A percentile compares a stretch with the other conserved stretches of the same genome.
Evolutionary conservation across 169 alveolate genomes (phyloP).

Genomic region (Neospora caninum): DNA sequence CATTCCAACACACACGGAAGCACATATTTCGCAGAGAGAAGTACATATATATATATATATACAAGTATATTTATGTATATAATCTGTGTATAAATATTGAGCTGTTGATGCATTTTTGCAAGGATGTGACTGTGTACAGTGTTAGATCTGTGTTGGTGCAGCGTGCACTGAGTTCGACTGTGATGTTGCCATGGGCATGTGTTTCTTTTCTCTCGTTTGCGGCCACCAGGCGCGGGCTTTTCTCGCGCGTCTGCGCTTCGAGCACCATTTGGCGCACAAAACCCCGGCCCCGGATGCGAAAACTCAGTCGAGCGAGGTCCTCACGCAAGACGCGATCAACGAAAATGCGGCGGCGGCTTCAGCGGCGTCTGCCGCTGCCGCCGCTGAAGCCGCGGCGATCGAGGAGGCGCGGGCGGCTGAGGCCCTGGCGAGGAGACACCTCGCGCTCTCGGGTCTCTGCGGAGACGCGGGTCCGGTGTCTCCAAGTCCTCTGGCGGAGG

Average conservation of each 20-base stretch:
- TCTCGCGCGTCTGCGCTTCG: slow-evolving; percentile 58
- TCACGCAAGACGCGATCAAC: neutral
- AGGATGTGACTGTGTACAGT: neutral
- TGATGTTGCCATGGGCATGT: too few species aligned
- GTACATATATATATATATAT: neutral
- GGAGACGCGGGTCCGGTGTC: neutral
- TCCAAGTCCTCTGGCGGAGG: neutral
- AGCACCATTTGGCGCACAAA: slow-evolving; percentile 55
- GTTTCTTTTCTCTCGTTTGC: neutral
- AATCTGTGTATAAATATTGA: neutral
- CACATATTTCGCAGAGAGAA: neutral
- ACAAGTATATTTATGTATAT: neutral
- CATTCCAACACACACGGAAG: neutral
- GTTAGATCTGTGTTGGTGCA: too few species aligned
- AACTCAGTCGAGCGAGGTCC: neutral
- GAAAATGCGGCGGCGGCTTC: slow-evolving; percentile 57
- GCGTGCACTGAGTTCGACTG: too few species aligned
- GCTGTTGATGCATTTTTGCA: neutral
- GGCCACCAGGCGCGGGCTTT: slow-evolving; percentile 58
- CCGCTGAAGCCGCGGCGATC: neutral
- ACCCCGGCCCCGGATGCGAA: neutral
- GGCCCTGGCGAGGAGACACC: neutral
- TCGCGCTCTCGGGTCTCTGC: neutral
- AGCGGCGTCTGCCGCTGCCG: slow-evolving; percentile 24
- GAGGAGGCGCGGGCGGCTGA: slow-evolving; percentile 21